Evolutionary conservation across 2,329 filamentous ascomycete genomes (phyloP).

Genomic region (Alternaria brassicae): DNA sequence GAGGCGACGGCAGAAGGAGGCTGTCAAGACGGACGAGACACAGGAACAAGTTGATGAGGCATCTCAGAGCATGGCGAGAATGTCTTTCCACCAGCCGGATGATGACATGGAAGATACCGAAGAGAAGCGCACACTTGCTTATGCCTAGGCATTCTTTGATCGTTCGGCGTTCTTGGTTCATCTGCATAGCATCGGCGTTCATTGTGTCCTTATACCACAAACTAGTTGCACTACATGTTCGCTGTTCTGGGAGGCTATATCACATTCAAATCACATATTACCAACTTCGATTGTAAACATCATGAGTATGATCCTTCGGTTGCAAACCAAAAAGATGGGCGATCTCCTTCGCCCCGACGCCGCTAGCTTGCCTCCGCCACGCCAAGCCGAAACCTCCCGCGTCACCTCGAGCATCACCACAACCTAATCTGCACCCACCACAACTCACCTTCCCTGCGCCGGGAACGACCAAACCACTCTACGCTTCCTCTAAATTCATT

Average conservation of each 20-base stretch:
- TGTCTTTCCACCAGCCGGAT: conserved; percentile 27
- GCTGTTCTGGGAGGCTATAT: neutral
- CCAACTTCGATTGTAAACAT: neutral
- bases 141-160: conserved; percentile 18
- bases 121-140: conserved; percentile 19
- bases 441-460: conserved; percentile 4
- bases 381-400: conserved; percentile 15
- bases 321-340: neutral
- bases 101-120: conserved; percentile 30
- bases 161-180: neutral
- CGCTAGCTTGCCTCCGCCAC: conserved; percentile 21
- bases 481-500: neutral
- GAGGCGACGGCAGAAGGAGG: conserved; percentile 50
- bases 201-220: neutral
- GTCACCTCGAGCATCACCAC: conserved; percentile 8
- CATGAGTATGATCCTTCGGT: accelerated
- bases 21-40: conserved; percentile 6
- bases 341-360: conserved; percentile 1
- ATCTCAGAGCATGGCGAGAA: conserved; percentile 23
- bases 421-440: conserved; percentile 12
- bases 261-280: neutral
- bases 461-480: conserved; percentile 4
- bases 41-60: conserved; percentile 26
- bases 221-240: neutral
- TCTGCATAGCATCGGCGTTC: conserved; percentile 34